These are phyloP conservation scores for Podospora tetraspora DNA, from an alignment of 495 filamentous ascomycete species.

Conservation along the genomic window DNA sequence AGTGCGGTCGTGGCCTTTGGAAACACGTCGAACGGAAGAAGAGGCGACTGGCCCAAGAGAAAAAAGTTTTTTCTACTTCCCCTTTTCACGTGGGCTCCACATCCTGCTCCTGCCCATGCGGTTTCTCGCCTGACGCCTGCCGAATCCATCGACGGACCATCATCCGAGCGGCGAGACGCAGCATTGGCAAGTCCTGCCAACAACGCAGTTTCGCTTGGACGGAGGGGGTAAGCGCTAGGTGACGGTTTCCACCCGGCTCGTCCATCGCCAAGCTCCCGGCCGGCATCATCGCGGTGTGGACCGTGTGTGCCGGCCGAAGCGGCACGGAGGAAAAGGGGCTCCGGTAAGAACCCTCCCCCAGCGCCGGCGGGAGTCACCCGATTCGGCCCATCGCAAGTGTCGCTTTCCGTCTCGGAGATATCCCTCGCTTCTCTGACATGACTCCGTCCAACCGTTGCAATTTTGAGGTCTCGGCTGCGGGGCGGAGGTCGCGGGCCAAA, in stretches of 20 bases:
- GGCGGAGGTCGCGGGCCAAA: neutral
- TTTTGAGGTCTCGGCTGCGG: neutral
- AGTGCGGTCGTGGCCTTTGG: neutral
- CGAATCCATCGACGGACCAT: neutral
- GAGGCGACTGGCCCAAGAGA: neutral
- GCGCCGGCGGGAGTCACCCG: neutral
- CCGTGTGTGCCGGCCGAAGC: neutral
- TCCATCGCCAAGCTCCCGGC: neutral
- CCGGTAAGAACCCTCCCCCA: neutral
- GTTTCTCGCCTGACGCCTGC: neutral
- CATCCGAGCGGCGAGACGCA: neutral
- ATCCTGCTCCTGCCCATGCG: neutral
- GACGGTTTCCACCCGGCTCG: neutral
- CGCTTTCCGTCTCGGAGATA: neutral
- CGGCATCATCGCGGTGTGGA: neutral
- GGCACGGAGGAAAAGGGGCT: neutral
- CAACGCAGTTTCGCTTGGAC: neutral
- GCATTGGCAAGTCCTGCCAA: neutral
- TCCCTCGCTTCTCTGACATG: neutral
- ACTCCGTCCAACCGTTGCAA: neutral
- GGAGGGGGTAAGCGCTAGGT: neutral
- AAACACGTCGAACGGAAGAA: neutral
- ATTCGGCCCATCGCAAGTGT: neutral
- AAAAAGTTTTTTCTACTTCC: neutral
- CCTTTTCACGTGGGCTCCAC: neutral